Evolutionary conservation across 169 alveolate genomes (phyloP), one percentile per base, ranked within the genome.

Genomic region (Plasmodium fragile): DNA sequence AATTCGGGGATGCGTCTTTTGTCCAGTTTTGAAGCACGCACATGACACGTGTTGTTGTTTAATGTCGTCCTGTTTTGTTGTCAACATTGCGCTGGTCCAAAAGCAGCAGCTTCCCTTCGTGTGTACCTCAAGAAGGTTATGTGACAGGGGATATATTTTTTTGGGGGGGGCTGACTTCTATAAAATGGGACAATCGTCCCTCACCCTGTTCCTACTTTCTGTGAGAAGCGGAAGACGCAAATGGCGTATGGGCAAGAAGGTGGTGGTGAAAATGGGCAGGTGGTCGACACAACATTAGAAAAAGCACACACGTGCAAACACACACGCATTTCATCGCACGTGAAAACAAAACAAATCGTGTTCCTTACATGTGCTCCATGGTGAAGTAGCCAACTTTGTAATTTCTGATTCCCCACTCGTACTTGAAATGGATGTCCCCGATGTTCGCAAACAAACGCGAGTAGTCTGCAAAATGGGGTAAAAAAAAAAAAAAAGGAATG

Each of bases 321-420:
- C 39, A 52, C n/a, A n/a, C n/a, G n/a, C n/a, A n/a, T 39, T 0
- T 4, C 45, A 65, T 36, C n/a, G 18, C 25, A 55, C 8, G 30
- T 11, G 16, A 36, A 36, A 36, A 32, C 4, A 65, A n/a, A n/a
- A 82, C 0, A 18, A 28, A 36, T 0, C n/a, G 0, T 5, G n/a
- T 43, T 16, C 16, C 73, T 81, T 81, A 81, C 81, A 39, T 18
- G 43, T 3, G 25, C 11, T 49, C 32, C 30, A 85, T 73, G 65
- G 77, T 73, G 79, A 85, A 85, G 69, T 85, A 85, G n/a, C 93
- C 93, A 3, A 73, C 93, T 2, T 85, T 75, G 70, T 85, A 49
- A 22, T 73, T 85, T 49, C 22, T 30, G 52, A 72, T 8, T 39
- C 45, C 39, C 13, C 78, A 43, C 16, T 45, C 71, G 45, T 73